A percentile compares a stretch with the other conserved stretches of the same genome.
Evolutionary conservation across 179 eudicot species (phyloP).

Genomic region (Drosera spatulata): DNA sequence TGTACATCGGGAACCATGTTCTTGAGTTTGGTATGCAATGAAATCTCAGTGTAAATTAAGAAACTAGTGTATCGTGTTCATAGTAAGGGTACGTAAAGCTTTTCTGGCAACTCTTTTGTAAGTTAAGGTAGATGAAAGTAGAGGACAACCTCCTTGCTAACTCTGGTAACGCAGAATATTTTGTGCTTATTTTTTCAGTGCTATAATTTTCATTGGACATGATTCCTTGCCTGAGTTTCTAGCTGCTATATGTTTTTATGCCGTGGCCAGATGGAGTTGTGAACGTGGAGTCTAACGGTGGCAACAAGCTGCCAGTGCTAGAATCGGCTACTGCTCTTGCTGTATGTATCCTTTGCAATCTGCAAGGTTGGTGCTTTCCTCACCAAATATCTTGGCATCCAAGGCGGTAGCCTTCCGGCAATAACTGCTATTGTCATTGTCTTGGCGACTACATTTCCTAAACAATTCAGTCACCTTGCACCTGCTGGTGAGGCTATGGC

Average conservation of each 20-base stretch:
- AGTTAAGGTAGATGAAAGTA: too few relatives aligned
- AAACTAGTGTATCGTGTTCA: too few relatives aligned
- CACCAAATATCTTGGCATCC: slow-evolving; percentile 50
- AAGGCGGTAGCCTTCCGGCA: slow-evolving; percentile 74
- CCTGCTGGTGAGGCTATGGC: slow-evolving; percentile 85
- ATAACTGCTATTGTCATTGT: slow-evolving; percentile 66
- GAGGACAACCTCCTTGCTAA: too few relatives aligned
- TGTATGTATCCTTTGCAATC: slow-evolving; percentile 41
- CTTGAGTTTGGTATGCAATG: too few relatives aligned
- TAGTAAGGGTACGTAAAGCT: too few relatives aligned
- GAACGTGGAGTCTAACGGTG: slow-evolving; percentile 27
- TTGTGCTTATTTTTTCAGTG: too few relatives aligned
- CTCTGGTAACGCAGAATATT: too few relatives aligned
- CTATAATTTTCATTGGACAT: background rate
- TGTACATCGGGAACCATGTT: too few relatives aligned
- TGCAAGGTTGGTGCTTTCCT: slow-evolving; percentile 55
- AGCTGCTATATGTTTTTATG: background rate
- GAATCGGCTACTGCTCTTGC: slow-evolving; percentile 67
- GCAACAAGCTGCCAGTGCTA: slow-evolving; percentile 50
- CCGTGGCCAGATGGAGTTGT: slow-evolving; percentile 20
- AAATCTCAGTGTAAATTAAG: too few relatives aligned
- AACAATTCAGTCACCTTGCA: slow-evolving; percentile 51
- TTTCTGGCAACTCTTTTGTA: too few relatives aligned
- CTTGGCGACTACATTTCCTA: slow-evolving; percentile 68
- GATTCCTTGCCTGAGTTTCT: background rate